Evolutionary conservation across 2,329 filamentous ascomycete species (phyloP).

Genomic region (Botrytis fabae): DNA sequence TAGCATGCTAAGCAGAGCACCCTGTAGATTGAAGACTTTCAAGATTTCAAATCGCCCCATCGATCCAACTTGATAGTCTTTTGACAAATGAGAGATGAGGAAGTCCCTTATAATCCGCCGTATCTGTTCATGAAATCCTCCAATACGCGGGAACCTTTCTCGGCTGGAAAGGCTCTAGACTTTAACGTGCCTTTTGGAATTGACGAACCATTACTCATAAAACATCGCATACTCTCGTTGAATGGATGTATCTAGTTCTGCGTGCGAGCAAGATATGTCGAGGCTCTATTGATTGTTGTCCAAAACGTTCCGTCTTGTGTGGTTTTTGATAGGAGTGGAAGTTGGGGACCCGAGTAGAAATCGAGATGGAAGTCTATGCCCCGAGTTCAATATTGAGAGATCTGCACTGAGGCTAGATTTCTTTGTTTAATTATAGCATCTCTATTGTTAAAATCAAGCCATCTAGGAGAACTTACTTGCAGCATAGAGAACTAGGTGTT

Average conservation of each 20-base stretch:
- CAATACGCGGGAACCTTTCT: neutral
- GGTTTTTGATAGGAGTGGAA: neutral
- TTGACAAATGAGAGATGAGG: neutral
- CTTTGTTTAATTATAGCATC: neutral
- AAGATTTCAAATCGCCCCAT: neutral
- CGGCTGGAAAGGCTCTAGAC: neutral
- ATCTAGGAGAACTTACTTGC: neutral
- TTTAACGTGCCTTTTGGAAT: neutral
- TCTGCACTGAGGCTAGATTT: neutral
- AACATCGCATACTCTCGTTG: neutral
- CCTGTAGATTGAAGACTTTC: neutral
- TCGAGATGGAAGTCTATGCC: neutral
- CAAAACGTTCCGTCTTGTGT: neutral
- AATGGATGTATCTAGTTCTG: neutral
- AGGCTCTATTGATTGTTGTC: neutral
- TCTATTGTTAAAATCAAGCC: neutral
- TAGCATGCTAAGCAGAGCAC: neutral
- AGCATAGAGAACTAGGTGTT: neutral
- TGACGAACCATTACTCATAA: neutral
- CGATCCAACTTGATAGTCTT: neutral
- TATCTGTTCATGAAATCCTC: neutral
- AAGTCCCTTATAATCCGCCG: neutral
- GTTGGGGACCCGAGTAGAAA: neutral
- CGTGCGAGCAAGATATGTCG: neutral
- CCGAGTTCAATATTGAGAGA: neutral